Percentiles rank a stretch among this genome's conserved stretches.
These are phyloP conservation scores for Kodamaea leandrae DNA, from an alignment of 805 yeast species.

Conservation along the genomic window DNA sequence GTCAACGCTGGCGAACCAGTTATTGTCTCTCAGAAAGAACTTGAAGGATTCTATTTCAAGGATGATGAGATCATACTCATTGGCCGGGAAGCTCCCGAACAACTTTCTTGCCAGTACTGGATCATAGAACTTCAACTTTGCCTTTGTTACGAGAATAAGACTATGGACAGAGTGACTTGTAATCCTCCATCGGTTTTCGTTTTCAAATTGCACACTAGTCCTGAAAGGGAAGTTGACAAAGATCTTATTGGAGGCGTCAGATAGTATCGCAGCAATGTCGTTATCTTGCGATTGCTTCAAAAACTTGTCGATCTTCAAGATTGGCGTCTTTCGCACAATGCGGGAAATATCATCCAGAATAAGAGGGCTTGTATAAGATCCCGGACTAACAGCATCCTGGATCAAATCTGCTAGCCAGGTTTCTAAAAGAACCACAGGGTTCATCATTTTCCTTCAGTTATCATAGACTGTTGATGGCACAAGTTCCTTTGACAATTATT, in stretches of 20 bases:
- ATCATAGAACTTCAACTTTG: slow-evolving; percentile 23
- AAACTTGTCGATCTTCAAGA: slow-evolving; percentile 28
- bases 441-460: not conserved
- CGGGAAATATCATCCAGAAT: slow-evolving; percentile 19
- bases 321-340: slow-evolving; percentile 16
- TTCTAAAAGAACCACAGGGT: slow-evolving; percentile 17
- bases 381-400: slow-evolving; percentile 3
- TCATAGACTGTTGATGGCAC: not conserved
- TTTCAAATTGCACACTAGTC: slow-evolving; percentile 31
- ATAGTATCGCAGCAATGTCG: slow-evolving; percentile 28
- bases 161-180: slow-evolving; percentile 30
- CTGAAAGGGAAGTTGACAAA: slow-evolving; percentile 28
- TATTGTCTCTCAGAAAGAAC: slow-evolving; percentile 32
- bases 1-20: slow-evolving; percentile 19
- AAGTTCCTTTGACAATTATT: too few species aligned
- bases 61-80: slow-evolving; percentile 18
- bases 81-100: slow-evolving; percentile 3
- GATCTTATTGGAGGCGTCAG: slow-evolving; percentile 32
- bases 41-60: slow-evolving; percentile 30
- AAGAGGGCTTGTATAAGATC: slow-evolving; percentile 12
- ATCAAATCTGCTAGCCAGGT: slow-evolving; percentile 23
- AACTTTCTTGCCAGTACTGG: not conserved
- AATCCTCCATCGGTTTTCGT: slow-evolving; percentile 28
- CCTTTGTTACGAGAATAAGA: slow-evolving; percentile 27
- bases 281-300: slow-evolving; percentile 20